Conservation (phyloP, 306 rosid species). For the Ormosia emarginata region DNA sequence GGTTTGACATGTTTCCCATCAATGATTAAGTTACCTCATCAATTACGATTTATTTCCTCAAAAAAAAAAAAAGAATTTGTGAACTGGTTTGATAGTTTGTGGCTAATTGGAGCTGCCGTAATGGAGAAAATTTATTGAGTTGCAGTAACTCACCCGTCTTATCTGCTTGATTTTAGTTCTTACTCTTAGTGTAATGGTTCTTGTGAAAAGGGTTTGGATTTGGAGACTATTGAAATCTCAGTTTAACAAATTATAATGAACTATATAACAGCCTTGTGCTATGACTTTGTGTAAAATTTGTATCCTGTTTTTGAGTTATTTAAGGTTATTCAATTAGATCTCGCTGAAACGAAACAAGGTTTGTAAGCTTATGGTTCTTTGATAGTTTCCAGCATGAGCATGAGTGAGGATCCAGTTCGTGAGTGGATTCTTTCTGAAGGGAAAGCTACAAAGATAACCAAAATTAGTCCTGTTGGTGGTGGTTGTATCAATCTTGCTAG, state of each 20-base stretch:
- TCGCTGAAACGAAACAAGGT: not conserved
- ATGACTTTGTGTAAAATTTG: not conserved
- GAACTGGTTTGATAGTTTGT: not conserved
- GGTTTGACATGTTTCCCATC: not conserved
- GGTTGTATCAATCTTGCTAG: slow-evolving; percentile 85
- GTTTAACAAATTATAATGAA: not conserved
- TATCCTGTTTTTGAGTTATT: slow-evolving; percentile 1
- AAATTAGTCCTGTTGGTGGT: slow-evolving; percentile 80
- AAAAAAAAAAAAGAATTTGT: not conserved
- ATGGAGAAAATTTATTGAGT: not conserved
- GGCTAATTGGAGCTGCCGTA: not conserved
- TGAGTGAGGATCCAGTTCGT: slow-evolving; percentile 79
- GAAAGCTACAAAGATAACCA: slow-evolving; percentile 69
- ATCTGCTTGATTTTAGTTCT: not conserved
- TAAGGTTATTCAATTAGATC: not conserved
- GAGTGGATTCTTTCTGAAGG: slow-evolving; percentile 91
- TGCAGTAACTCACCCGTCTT: not conserved
- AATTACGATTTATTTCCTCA: not conserved
- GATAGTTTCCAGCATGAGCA: slow-evolving; percentile 64
- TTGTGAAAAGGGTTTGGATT: not conserved
- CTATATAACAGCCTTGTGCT: not conserved
- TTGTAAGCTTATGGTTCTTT: slow-evolving; percentile 20
- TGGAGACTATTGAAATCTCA: not conserved
- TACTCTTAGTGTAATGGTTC: not conserved
- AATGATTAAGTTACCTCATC: not conserved